Evolutionary conservation across 2,329 filamentous ascomycete species (phyloP), one percentile per base, ranked within the genome.

Genomic region (Cryphonectria carpinicola): DNA sequence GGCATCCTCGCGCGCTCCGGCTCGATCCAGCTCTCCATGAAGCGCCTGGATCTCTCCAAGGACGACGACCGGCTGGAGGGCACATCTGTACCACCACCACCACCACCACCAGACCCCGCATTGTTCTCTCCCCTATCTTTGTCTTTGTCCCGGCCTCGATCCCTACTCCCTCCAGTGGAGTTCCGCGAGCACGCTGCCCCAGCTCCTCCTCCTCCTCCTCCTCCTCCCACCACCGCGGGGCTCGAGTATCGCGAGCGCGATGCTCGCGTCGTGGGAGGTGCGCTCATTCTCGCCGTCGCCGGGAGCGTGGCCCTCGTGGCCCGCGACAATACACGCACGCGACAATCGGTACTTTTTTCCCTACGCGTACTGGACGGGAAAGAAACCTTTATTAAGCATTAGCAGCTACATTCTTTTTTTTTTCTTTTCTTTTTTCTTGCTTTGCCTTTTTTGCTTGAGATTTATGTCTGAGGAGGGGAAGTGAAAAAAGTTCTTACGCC

Each of bases 21-120:
- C 78, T 90, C 88, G 74, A 89, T 79, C 88, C 88, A 90, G 72
- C 82, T 82, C 73, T 86, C 82, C 85, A 89, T 84, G 71, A 88
- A 84, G 22, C 74, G 69, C 43, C 78, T 85, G 79, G 76, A 81
- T 75, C 66, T 80, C 70, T 74, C 78, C 77, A 73, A 76, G 28
- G 71, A 72, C 66, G 71, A 67, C 56, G 71, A 62, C 61, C 70
- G 66, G 28, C 39, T 65, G 28, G 39, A 32, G 22, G 43, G 25
- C 41, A 32, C 43, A 35, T 28, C 28, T 39, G 66, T 32, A 37
- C 41, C 32, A 37, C 41, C 66, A 49, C 28, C 28, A 49, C 28
- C 28, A 28, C 41, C 43, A 39, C 11, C 66, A 61, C 56, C 56
- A 49, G 32, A 10, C 17, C 19, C 41, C 8, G 63, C 68, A 37